Conservation (phyloP, 371 early-diverging fungal species). For the Phascolomyces articulosus region DNA sequence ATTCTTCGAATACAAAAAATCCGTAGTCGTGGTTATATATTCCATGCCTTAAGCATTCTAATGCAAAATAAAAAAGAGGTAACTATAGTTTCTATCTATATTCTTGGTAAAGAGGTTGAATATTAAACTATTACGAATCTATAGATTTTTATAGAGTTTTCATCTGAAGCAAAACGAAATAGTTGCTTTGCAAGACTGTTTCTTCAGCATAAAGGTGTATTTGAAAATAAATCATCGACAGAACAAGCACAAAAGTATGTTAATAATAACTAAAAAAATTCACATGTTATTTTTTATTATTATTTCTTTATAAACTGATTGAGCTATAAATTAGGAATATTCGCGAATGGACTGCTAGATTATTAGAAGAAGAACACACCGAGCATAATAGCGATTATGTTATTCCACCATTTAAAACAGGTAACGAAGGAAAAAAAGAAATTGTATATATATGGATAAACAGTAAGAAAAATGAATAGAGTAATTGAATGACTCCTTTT, state of each 20-base stretch:
- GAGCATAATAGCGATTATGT: conserved; percentile 4
- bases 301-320: not conserved
- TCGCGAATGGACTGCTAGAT: conserved; percentile 34
- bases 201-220: conserved; percentile 25
- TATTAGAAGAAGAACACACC: conserved; percentile 28
- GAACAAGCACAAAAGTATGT: conserved; percentile 16
- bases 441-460: no score
- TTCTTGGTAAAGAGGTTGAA: no score
- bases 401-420: not conserved
- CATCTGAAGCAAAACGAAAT: conserved; percentile 41
- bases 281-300: not conserved
- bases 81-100: no score
- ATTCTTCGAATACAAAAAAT: conserved; percentile 44
- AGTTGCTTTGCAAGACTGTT: conserved; percentile 47
- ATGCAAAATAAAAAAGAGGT: conserved; percentile 38
- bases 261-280: not conserved
- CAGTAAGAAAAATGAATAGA: no score
- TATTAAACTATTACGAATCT: not conserved
- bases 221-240: conserved; percentile 8
- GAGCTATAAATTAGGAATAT: conserved; percentile 13
- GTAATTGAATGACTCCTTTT: no score
- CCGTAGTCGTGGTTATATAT: conserved; percentile 42
- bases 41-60: conserved; percentile 30
- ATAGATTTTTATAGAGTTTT: conserved; percentile 49
- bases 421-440: no score